A percentile compares a stretch with the other conserved stretches of the same genome.
Evolutionary conservation across 1,284 basidiomycete genomes (phyloP).

Genomic region (Vanrija sp.): DNA sequence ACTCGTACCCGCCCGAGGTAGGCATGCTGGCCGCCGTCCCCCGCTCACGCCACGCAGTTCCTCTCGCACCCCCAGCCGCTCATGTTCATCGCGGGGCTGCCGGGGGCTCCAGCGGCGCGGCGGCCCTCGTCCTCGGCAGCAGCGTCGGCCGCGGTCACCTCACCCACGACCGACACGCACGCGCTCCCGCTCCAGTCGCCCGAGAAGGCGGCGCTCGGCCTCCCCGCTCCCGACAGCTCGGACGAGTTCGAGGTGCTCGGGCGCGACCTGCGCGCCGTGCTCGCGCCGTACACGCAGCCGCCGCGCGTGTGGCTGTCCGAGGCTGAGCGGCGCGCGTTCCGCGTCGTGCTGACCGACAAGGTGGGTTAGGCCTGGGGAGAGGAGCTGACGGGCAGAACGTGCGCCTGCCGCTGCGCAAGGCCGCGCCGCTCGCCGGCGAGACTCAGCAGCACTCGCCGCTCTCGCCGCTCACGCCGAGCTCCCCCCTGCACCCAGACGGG

Average conservation of each 20-base stretch:
- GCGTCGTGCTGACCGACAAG: conserved; percentile 73
- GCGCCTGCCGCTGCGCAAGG: conserved; percentile 81
- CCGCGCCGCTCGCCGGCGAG: conserved; percentile 49
- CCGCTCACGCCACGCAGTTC: conserved; percentile 42
- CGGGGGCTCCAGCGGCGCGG: conserved; percentile 25
- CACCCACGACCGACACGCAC: not conserved
- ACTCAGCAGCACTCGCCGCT: conserved; percentile 68
- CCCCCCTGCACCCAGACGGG: conserved; percentile 88
- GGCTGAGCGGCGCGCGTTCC: conserved; percentile 59
- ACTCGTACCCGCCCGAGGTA: conserved; percentile 80
- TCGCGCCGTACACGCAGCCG: conserved; percentile 59
- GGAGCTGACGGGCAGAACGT: conserved; percentile 49
- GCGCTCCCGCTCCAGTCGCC: conserved; percentile 1
- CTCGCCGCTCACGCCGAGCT: conserved; percentile 79
- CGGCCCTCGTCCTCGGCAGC: not conserved
- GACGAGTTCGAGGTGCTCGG: conserved; percentile 55
- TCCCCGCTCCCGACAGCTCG: conserved; percentile 10
- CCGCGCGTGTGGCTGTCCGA: conserved; percentile 47
- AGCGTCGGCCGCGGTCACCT: not conserved
- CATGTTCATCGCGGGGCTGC: conserved; percentile 85
- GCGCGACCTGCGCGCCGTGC: conserved; percentile 58
- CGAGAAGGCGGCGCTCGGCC: not conserved
- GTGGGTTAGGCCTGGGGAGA: conserved; percentile 40
- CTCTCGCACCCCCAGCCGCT: conserved; percentile 79
- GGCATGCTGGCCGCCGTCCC: conserved; percentile 3